Percentiles rank a stretch among this genome's conserved stretches.
Conservation (phyloP, 2,329 filamentous ascomycete genomes). For the Juglanconis sp. region DNA sequence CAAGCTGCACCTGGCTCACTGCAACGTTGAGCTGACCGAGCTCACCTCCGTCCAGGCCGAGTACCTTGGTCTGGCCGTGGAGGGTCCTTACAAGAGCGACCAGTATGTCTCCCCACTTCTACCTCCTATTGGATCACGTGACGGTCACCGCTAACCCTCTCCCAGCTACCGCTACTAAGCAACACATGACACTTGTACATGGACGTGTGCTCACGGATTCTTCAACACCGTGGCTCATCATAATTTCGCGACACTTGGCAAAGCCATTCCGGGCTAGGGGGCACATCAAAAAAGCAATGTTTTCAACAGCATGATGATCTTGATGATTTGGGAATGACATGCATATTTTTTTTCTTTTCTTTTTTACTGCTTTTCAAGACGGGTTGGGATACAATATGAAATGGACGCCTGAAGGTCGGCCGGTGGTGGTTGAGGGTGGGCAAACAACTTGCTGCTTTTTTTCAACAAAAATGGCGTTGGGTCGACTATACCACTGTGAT, state of each 20-base stretch:
- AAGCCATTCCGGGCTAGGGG: constrained; percentile 6
- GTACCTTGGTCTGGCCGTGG: constrained; percentile 80
- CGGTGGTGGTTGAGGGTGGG: constrained; percentile 4
- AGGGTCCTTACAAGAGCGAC: constrained; percentile 96
- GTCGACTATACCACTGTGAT: constrained; percentile 17
- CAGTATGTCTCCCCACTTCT: constrained; percentile 58
- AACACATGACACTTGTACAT: constrained; percentile 23
- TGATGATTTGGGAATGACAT: constrained; percentile 9
- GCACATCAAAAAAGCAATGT: constrained; percentile 21
- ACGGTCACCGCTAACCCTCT: constrained; percentile 26
- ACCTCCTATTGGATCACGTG: not conserved
- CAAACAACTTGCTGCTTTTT: constrained; percentile 16
- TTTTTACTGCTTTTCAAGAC: not conserved
- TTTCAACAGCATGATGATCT: constrained; percentile 28
- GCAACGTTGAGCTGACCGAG: constrained; percentile 89
- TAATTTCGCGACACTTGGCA: constrained; percentile 2
- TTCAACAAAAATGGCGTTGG: constrained; percentile 22
- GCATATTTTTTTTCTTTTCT: not conserved
- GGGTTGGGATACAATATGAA: constrained; percentile 4
- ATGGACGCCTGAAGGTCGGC: not conserved
- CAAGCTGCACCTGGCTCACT: constrained; percentile 85
- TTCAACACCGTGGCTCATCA: constrained; percentile 16
- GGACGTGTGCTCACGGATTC: not conserved
- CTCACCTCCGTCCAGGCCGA: constrained; percentile 86
- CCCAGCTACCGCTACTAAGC: constrained; percentile 66